A percentile compares a stretch with the other conserved stretches of the same genome.
These are phyloP conservation scores for Tuctoria greenei DNA, from an alignment of 176 grass and related monocot species.

Conservation along the genomic window DNA sequence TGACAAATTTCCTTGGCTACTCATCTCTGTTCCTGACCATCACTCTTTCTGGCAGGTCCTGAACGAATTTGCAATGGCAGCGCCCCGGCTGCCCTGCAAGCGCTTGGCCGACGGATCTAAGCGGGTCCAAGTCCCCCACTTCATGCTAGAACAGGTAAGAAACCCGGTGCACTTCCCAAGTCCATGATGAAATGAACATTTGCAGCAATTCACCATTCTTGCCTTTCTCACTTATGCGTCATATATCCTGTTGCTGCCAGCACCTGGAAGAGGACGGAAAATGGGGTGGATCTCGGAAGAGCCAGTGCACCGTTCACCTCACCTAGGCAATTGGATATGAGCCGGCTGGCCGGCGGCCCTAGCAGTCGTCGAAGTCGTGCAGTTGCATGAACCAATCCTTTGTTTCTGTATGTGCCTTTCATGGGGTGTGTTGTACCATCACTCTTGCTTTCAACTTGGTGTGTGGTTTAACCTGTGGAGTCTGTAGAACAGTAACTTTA, in stretches of 20 bases:
- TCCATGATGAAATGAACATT: too few relatives aligned
- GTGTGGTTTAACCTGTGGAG: neutral
- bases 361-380: too few relatives aligned
- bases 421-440: neutral
- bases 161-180: too few relatives aligned
- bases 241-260: neutral
- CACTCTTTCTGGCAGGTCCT: slow-evolving; percentile 49
- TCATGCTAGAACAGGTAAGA: slow-evolving; percentile 50
- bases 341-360: too few relatives aligned
- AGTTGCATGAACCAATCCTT: neutral
- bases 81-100: slow-evolving; percentile 53
- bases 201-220: neutral
- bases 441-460: neutral
- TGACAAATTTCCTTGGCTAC: neutral
- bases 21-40: neutral
- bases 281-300: slow-evolving; percentile 2
- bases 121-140: slow-evolving; percentile 75
- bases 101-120: slow-evolving; percentile 79
- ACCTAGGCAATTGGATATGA: too few relatives aligned
- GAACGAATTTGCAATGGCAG: slow-evolving; percentile 59
- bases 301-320: slow-evolving; percentile 52
- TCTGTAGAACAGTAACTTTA: slow-evolving; percentile 1
- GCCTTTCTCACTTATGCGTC: neutral
- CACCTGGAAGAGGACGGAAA: slow-evolving; percentile 42
- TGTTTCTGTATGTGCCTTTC: slow-evolving; percentile 27